Evolutionary conservation across 148 eudicot genomes (phyloP), one percentile per base, ranked within the genome.

Genomic region (Simmondsia chinensis): DNA sequence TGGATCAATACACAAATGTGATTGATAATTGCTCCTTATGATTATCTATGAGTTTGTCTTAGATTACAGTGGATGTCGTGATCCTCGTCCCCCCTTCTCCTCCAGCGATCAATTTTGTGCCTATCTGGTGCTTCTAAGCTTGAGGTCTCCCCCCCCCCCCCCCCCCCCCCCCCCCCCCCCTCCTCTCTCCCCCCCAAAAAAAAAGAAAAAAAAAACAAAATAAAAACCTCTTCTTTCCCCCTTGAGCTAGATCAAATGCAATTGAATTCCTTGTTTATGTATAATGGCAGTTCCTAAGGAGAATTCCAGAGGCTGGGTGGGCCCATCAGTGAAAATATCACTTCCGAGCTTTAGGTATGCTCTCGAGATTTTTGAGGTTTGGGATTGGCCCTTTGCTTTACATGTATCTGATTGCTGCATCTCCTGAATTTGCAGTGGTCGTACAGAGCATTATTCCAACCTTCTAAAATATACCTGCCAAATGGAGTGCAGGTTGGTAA

Each of bases 291-390:
- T 45, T 32, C 66, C 71, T 20, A 46, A 45, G 42, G 54, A 48
- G 46, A 59, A 58, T 41, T 43, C 79, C n/a, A 50, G 40, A 28
- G 57, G 34, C 12, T 75, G 86, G 87, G 59, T 61, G 64, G 96
- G 96, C 10, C 96, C 96, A 10, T 19, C 35, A 9, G 43, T 82
- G 48, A 82, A 77, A 23, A 61, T 86, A 73, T 78, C 96, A 9
- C 84, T 86, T 44, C 96, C 96, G 43, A 86, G 93, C 71, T 86
- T 75, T 55, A 86, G 96, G 96, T 86, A 52, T 16, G 28, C 17
- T 20, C 12, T n/a, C 33, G 29, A 23, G 38, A 33, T 33, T 24
- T 46, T 34, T 31, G 28, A 31, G 2, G 38, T 21, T 34, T 10
- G 15, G 25, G 4, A 35, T 3, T 20, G 14, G 21, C 10, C 39